phyloP scores from a whole-genome alignment of 2,329 filamentous ascomycete genomes.

The Ceratocystis eucalypticola region DNA sequence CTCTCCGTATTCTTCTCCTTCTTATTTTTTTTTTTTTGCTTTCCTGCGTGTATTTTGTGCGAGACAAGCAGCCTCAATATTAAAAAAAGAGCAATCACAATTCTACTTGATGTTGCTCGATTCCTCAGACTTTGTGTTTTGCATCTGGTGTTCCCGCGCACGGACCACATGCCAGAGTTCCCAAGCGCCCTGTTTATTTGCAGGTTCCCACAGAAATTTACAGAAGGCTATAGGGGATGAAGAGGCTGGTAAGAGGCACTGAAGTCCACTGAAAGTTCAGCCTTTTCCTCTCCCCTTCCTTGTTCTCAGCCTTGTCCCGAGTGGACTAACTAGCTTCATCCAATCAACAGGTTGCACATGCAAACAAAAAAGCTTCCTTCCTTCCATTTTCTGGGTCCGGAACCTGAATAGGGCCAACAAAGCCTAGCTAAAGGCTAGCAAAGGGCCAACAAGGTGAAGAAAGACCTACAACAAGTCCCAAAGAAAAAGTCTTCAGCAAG shows the following conservation, averaged over 20 bases:
- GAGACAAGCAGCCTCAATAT: too few species aligned
- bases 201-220: not conserved
- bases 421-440: not conserved
- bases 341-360: not conserved
- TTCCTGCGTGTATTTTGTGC: too few species aligned
- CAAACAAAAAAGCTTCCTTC: not conserved
- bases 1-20: too few species aligned
- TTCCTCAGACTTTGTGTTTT: not conserved
- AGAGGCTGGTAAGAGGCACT: not conserved
- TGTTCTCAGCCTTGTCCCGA: not conserved
- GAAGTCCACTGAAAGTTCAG: not conserved
- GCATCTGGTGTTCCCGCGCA: not conserved
- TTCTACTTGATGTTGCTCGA: not conserved
- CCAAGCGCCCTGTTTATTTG: too few species aligned
- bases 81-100: too few species aligned
- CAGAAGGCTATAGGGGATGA: not conserved
- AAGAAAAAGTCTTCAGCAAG: slow-evolving; percentile 8
- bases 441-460: not conserved
- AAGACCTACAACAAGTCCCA: not conserved
- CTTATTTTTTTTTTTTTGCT: too few species aligned
- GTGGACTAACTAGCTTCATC: not conserved
- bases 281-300: not conserved
- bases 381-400: not conserved
- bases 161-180: not conserved
- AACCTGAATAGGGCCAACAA: not conserved